Base-by-base conservation (phyloP, 257 asterid genomes). In the Scutellaria minor region DNA sequence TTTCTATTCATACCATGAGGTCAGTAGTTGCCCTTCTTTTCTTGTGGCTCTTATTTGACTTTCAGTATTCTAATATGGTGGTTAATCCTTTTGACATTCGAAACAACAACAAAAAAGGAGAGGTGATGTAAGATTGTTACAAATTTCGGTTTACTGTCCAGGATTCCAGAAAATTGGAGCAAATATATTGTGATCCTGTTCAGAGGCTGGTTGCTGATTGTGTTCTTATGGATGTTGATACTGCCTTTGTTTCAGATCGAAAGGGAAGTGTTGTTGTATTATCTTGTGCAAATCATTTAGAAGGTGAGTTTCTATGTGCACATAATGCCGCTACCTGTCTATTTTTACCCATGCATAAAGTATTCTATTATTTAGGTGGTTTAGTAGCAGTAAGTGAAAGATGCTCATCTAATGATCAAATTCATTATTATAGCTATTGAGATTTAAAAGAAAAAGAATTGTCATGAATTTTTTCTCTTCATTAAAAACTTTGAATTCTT, bases 131-230 rank as follows among this genome's bases (percentile, higher is more conserved):
- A 51, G 37, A 31, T 31, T 55, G 55, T 51, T 60, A 75, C 14
- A 41, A 58, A 57, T 59, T 50, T 48, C 40, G 47, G 53, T 75
- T 72, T 76, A 70, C 75, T 80, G 60, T 74, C 45, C 89, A 94
- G 98, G 97, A 89, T 24, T 66, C 91, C 20, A 83, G 81, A 86
- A 94, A 90, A 84, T 85, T 94, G 80, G 95, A 88, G 78, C 98
- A 85, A 84, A 84, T 88, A 76, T 88, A 81, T 75, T 88, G 96
- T 76, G 99, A 95, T 80, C 99, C 99, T 60, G 87, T 83, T 78
- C 99, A 88, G 90, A 86, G 98, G 82, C 79, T 95, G 77, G 98
- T 92, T 67, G 97, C 98, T 77, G 98, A 90, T 78, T 92, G 98
- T 69, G 84, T 88, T 77, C 96, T 95, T 77, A 76, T 92, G 90